Evolutionary conservation across 805 yeast species (phyloP).

Genomic region (Jamesozyma piceae): DNA sequence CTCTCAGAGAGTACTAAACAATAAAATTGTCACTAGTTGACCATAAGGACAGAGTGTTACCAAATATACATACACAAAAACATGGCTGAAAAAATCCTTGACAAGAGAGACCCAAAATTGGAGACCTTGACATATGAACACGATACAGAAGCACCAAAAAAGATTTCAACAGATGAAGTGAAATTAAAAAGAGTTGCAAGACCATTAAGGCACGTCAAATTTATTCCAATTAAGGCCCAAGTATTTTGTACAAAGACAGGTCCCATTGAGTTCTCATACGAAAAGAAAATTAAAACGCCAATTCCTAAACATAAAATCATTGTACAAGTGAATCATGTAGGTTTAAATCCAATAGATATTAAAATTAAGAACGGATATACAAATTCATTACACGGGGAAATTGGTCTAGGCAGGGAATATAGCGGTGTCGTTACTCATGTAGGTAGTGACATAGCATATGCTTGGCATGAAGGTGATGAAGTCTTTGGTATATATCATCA

Average conservation of each 20-base stretch:
- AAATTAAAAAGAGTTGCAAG: slow-evolving; percentile 34
- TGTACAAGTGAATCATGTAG: slow-evolving; percentile 49
- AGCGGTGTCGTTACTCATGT: slow-evolving; percentile 50
- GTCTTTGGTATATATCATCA: slow-evolving; percentile 58
- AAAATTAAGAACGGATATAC: slow-evolving; percentile 49
- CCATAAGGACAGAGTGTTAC: too few species aligned
- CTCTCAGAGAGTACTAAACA: too few species aligned
- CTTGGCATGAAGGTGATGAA: slow-evolving; percentile 47
- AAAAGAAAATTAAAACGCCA: slow-evolving; percentile 43
- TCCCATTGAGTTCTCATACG: slow-evolving; percentile 41
- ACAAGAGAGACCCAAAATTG: slow-evolving; percentile 12
- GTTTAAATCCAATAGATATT: slow-evolving; percentile 59
- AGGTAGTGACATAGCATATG: slow-evolving; percentile 35
- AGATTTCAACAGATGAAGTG: slow-evolving; percentile 17
- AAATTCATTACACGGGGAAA: slow-evolving; percentile 41
- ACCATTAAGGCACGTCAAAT: slow-evolving; percentile 43
- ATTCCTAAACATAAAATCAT: slow-evolving; percentile 40
- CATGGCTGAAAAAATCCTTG: slow-evolving; percentile 10
- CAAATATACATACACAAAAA: too few species aligned
- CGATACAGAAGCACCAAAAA: slow-evolving; percentile 18
- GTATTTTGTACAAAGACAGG: slow-evolving; percentile 34
- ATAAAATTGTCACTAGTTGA: too few species aligned
- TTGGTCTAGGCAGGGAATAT: slow-evolving; percentile 66
- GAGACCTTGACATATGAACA: slow-evolving; percentile 11
- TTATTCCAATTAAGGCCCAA: slow-evolving; percentile 41